Evolutionary conservation across 768 basidiomycete species (phyloP).

Genomic region (Amyloporia xantha): DNA sequence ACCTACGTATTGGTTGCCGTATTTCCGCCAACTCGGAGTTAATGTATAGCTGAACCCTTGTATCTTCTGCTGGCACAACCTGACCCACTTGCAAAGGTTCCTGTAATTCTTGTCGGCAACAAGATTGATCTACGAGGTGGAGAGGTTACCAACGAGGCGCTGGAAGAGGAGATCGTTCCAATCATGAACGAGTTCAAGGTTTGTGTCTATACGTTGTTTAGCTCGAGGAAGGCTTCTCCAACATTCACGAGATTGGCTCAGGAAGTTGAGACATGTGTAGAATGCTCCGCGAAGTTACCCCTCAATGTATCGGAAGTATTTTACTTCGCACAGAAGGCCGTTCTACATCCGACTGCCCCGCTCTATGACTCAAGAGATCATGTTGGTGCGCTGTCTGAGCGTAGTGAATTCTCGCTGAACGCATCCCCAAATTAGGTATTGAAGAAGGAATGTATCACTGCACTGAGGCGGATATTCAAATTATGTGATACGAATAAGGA

Average conservation of each 20-base stretch:
- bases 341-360: slow-evolving; percentile 93
- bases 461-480: slow-evolving; percentile 91
- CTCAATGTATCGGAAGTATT: slow-evolving; percentile 96
- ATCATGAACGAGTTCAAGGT: slow-evolving; percentile 99
- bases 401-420: slow-evolving; percentile 3
- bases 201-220: slow-evolving; percentile 11
- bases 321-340: slow-evolving; percentile 98
- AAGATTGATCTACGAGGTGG: slow-evolving; percentile 96
- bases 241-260: slow-evolving; percentile 25
- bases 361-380: slow-evolving; percentile 96
- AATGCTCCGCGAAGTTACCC: slow-evolving; percentile 88
- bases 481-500: slow-evolving; percentile 94
- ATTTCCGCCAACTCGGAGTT: slow-evolving; percentile 90
- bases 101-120: slow-evolving; percentile 95
- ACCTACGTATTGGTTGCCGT: slow-evolving; percentile 96
- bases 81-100: slow-evolving; percentile 48
- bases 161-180: slow-evolving; percentile 92
- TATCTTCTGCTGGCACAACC: neutral
- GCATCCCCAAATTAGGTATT: slow-evolving; percentile 51
- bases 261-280: slow-evolving; percentile 99
- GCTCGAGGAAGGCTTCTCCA: neutral
- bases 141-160: slow-evolving; percentile 86
- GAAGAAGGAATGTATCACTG: slow-evolving; percentile 86
- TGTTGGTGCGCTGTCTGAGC: slow-evolving; percentile 36
- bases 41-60: slow-evolving; percentile 54